These are phyloP conservation scores for Stachybotrys chartarum DNA, from an alignment of 2,329 filamentous ascomycete species.

Conservation along the genomic window DNA sequence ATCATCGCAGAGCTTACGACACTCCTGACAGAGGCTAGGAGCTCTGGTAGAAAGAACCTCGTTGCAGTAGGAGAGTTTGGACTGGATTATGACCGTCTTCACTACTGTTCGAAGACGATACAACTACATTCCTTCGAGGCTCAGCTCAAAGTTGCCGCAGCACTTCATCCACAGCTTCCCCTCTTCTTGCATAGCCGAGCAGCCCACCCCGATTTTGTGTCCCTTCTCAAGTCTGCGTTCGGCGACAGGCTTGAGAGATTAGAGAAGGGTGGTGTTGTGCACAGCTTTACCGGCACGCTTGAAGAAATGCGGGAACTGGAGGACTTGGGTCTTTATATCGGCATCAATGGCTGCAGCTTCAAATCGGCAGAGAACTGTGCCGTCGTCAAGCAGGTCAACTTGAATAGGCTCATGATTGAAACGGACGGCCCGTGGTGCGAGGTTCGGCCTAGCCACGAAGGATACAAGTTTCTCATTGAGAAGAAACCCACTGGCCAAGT, in stretches of 20 bases:
- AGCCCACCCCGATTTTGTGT: constrained; percentile 77
- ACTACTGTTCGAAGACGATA: constrained; percentile 68
- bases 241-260: constrained; percentile 56
- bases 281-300: constrained; percentile 85
- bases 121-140: constrained; percentile 81
- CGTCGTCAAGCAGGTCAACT: constrained; percentile 71
- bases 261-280: constrained; percentile 74
- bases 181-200: constrained; percentile 90
- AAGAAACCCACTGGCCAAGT: constrained; percentile 22
- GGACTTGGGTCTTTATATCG: constrained; percentile 76
- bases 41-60: constrained; percentile 33
- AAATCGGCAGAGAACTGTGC: constrained; percentile 89
- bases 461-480: constrained; percentile 59
- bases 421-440: constrained; percentile 98
- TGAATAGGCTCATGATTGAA: constrained; percentile 84
- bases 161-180: constrained; percentile 64
- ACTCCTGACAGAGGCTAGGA: constrained; percentile 54
- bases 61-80: constrained; percentile 93
- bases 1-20: constrained; percentile 54
- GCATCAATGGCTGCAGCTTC: constrained; percentile 94
- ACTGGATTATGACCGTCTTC: constrained; percentile 89
- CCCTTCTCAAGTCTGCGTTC: constrained; percentile 54
- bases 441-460: constrained; percentile 81
- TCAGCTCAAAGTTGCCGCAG: constrained; percentile 72
- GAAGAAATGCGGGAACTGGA: constrained; percentile 80